phyloP scores from a whole-genome alignment of 768 basidiomycete genomes.

The Thelephora ganbajun region DNA sequence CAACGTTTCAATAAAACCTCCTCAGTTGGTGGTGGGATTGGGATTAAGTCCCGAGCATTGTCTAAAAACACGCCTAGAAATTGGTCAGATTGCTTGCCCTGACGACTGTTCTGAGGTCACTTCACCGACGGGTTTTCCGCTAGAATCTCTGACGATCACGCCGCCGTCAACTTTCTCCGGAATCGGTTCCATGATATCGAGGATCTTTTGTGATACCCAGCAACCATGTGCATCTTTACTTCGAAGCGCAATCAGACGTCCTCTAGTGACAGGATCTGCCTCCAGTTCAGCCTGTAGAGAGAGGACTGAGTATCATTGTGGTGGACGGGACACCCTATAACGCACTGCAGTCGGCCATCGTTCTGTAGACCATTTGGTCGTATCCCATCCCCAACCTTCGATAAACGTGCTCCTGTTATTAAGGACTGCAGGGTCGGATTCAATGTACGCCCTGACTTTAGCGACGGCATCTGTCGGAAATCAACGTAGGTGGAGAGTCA shows the following conservation, averaged over 20 bases:
- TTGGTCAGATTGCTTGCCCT: constrained; percentile 1
- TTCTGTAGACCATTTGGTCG: constrained; percentile 53
- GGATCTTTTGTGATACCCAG: constrained; percentile 62
- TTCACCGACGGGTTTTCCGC: constrained; percentile 59
- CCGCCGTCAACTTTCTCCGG: constrained; percentile 71
- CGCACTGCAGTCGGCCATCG: constrained; percentile 60
- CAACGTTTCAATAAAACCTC: constrained; percentile 48
- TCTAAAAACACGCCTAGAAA: constrained; percentile 60
- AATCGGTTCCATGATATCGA: constrained; percentile 44
- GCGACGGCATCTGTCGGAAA: constrained; percentile 40
- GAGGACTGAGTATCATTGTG: background rate
- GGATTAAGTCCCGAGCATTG: constrained; percentile 70
- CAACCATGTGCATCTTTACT: constrained; percentile 84
- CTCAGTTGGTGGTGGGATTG: constrained; percentile 49
- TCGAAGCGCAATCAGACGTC: constrained; percentile 61
- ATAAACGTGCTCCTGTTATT: constrained; percentile 50
- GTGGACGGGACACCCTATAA: background rate
- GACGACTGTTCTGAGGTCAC: constrained; percentile 7
- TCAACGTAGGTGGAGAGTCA: background rate
- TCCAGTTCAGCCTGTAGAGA: constrained; percentile 55
- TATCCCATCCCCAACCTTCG: constrained; percentile 84
- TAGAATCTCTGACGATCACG: constrained; percentile 51
- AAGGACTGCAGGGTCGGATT: constrained; percentile 39
- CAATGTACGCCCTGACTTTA: constrained; percentile 47
- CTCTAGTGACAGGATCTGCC: constrained; percentile 47